Evolutionary conservation across 176 grass and related monocot genomes (phyloP).

Genomic region (Pontederia crassipes): DNA sequence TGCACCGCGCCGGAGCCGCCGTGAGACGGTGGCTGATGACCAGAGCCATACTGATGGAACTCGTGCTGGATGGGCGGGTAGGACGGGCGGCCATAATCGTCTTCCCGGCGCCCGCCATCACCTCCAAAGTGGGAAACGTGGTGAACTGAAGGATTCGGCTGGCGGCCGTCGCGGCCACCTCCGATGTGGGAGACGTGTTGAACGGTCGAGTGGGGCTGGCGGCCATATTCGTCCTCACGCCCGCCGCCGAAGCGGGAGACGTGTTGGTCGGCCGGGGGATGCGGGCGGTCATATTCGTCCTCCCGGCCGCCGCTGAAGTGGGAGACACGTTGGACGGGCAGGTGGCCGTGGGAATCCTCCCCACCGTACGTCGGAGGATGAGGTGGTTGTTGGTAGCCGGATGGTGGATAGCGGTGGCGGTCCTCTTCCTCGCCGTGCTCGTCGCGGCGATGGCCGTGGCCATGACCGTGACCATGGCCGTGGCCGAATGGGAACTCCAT

Average conservation of each 20-base stretch:
- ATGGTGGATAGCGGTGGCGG: background rate
- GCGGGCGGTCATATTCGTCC: conserved; percentile 14
- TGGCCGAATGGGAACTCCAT: conserved; percentile 14
- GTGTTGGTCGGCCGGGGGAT: background rate
- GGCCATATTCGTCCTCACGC: background rate
- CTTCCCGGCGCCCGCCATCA: background rate
- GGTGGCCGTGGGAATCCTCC: conserved; percentile 21
- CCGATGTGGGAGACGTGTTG: too few relatives aligned
- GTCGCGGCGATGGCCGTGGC: background rate
- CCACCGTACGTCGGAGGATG: conserved; percentile 14
- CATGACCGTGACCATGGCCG: background rate
- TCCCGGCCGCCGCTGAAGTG: background rate
- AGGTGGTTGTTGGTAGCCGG: background rate
- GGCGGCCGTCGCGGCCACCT: too few relatives aligned
- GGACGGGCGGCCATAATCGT: background rate
- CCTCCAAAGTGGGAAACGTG: too few relatives aligned
- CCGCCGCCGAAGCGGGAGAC: background rate
- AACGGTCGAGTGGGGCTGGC: background rate
- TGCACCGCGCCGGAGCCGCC: background rate
- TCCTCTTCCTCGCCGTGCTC: background rate
- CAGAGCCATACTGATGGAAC: background rate
- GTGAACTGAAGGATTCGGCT: too few relatives aligned
- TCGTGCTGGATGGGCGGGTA: background rate
- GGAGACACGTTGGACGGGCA: conserved; percentile 26
- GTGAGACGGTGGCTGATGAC: background rate